Evolutionary conservation across 441 rosid species (phyloP), one percentile per base, ranked within the genome.

Genomic region (Sinapis alba): DNA sequence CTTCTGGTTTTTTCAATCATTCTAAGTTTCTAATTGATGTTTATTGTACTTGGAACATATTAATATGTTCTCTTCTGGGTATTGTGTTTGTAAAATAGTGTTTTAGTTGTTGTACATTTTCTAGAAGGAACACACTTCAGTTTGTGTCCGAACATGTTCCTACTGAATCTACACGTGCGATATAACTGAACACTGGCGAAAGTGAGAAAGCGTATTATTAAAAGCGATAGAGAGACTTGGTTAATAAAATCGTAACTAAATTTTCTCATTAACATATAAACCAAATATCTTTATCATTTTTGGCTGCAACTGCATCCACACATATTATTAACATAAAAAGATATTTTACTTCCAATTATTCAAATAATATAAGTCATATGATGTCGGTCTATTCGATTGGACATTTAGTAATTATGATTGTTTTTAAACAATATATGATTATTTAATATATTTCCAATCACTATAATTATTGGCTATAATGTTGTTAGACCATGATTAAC

Each of bases 1-100:
- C 65, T 72, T 62, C 27, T 72, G 81, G 81, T 53, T 61, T 8
- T 78, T 78, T 30, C 74, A 21, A 19, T 72, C 73, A 27, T 45
- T 72, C 24, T 62, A 45, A 65, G 23, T 45, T 45, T 72, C n/a
- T 62, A 45, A 65, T 32, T 45, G 7, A 30, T 38, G 28, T 10
- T 51, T 60, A 11, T 4, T 51, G 34, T 18, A 56, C 45, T 56
- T 66, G 27, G 38, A 20, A 41, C 64, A 36, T 32, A 21, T 26
- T 1, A 51, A 4, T 43, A 0, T 18, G 5, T 32, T 38, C 28
- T 72, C 62, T 43, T 18, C 0, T 12, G 2, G 11, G 28, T 4
- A 34, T 23, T 53, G 36, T 56, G 47, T 41, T 28, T 45, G 23
- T 6, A 12, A n/a, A 28, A 19, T 74, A 6, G 9, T 24, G 56